These are phyloP conservation scores for Arxiozyma bovina DNA, from an alignment of 1,139 yeast genomes.

Conservation along the genomic window DNA sequence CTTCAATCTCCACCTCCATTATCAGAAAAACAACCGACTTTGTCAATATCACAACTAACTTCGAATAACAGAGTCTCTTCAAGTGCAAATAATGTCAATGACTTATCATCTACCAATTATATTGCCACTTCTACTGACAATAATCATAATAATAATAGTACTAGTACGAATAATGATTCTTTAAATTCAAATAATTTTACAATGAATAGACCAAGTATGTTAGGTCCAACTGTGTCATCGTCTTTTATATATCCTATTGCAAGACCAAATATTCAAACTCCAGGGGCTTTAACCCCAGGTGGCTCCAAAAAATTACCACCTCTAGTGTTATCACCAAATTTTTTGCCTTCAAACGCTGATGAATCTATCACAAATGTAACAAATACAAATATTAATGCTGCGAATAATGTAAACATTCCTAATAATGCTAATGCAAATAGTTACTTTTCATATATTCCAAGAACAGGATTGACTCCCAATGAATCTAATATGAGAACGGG, in stretches of 20 bases:
- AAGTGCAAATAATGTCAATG: not conserved
- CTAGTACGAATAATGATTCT: not conserved
- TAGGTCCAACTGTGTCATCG: not conserved
- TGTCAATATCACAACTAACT: slow-evolving; percentile 3
- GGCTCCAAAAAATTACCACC: slow-evolving; percentile 52
- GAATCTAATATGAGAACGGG: slow-evolving; percentile 62
- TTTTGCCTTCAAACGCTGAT: not conserved
- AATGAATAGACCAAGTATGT: not conserved
- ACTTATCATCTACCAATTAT: not conserved
- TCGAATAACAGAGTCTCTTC: not conserved
- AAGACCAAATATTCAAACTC: slow-evolving; percentile 31
- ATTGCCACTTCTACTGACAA: not conserved
- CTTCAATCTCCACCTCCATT: slow-evolving; percentile 1
- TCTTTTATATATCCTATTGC: slow-evolving; percentile 1
- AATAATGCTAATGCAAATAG: not conserved
- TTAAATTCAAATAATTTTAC: not conserved
- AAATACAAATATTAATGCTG: not conserved
- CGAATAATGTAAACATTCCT: not conserved
- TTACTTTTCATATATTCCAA: slow-evolving; percentile 25
- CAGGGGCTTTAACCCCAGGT: slow-evolving; percentile 53
- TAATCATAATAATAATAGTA: no score
- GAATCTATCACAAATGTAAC: not conserved
- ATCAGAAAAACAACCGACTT: not conserved
- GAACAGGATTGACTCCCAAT: slow-evolving; percentile 62
- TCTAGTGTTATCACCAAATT: slow-evolving; percentile 33